Evolutionary conservation across 179 eudicot species (phyloP), one percentile per base, ranked within the genome.

Genomic region (Beta lomatogona): DNA sequence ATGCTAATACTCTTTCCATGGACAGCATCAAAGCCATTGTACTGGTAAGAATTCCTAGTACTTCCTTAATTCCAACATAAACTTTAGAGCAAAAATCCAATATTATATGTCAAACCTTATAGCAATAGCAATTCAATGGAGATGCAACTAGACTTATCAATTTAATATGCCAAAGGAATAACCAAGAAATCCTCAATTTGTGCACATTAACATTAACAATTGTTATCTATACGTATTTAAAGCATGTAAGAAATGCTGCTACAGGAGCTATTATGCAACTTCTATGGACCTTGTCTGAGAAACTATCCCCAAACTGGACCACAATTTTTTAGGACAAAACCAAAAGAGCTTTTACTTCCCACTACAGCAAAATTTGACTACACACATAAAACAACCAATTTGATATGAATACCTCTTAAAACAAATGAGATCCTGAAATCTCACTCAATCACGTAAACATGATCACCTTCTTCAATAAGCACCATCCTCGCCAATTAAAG

Each of bases 11-110:
- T 67, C 46, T 67, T 76, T 60, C 78, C 45, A 85, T 53, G 80
- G 88, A 73, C 36, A 68, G 74, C 82, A 83, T 86, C 73, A 86
- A 86, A 77, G 86, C 86, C 16, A 45, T 83, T 14, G 44, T 83
- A 31, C 64, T 77, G 78, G 88, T 86, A 80, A 60, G 79, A 13
- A 59, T 22, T 36, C 18, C 48, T 44, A 64, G 3, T 12, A 22
- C 41, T 22, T 21, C 28, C 3, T 5, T 5, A 5, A 9, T 13
- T 19, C 16, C 41, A 44, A 64, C 69, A 64, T 64, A 25, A 64
- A 64, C 69, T 57, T 57, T 57, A 57, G 4, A 16, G 8, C 9
- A n/a, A 10, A 8, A 61, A 61, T 61, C 66, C 22, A 10, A 61
- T 6, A 1, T 1, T 0, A 21, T n/a, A 7, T 22, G 66, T 21